Evolutionary conservation across 2,329 filamentous ascomycete genomes (phyloP), one percentile per base, ranked within the genome.

Genomic region (Sclerotinia glacialis): DNA sequence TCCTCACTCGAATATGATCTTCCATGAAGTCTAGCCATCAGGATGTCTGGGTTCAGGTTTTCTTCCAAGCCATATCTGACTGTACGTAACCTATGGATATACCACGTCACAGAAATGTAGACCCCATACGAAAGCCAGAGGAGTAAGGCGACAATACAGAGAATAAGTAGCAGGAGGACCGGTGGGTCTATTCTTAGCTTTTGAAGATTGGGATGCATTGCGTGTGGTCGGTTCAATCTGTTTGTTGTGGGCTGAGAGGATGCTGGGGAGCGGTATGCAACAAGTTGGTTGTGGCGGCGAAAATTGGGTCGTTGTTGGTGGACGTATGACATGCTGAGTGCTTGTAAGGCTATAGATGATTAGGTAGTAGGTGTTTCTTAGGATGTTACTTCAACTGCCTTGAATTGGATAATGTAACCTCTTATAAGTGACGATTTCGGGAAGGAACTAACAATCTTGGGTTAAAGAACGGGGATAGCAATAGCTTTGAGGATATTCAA

Each of bases 141-240:
- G 9, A 49, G 44, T 21, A 60, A 18, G 2, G 44, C 58, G 28
- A 49, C n/a, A 21, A 60, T 37, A 23, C 44, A 49, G 58, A 60
- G 7, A 5, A 49, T 49, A 8, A 60, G 58, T 37, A 60, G 2
- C 6, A 60, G 14, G 7, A 60, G 58, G n/a, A 60, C 31, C 1
- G 58, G 58, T 21, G 44, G n/a, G 31, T 60, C 58, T 8, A 60
- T 60, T 37, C 58, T 60, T 26, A 60, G 44, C n/a, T 60, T 60
- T 37, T 49, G 58, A 9, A 37, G 44, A n/a, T 49, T 60, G 28
- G 58, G 58, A 26, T 60, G 44, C 44, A 49, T 60, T 16, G 44
- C 44, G 26, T 60, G 58, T 49, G 58, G 58, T 49, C 58, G 58
- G 46, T 31, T 60, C 31, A 60, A 21, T 37, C 21, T 8, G 11